Percentiles rank a stretch among this genome's conserved stretches.
Conservation (phyloP, 768 basidiomycete genomes). For the Multifurca ochricompacta region DNA sequence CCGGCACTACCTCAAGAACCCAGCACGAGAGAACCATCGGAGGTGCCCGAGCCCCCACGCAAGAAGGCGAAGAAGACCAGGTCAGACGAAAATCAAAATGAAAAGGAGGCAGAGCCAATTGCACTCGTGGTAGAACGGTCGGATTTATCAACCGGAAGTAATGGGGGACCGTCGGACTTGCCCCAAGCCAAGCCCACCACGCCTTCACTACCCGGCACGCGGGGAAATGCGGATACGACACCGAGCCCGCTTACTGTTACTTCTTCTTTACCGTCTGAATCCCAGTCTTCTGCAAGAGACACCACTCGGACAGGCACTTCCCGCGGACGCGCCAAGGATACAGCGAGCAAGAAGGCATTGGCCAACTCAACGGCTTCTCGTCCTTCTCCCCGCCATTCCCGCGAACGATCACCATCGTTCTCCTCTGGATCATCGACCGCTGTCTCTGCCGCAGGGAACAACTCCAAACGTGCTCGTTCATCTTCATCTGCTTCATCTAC, state of each 20-base stretch:
- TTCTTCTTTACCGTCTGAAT: slow-evolving; percentile 13
- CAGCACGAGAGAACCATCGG: slow-evolving; percentile 7
- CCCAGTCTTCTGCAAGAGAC: slow-evolving; percentile 3
- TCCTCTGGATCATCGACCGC: slow-evolving; percentile 19
- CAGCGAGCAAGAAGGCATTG: background rate
- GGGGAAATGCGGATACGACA: slow-evolving; percentile 4
- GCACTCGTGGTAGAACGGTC: background rate
- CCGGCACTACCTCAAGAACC: slow-evolving; percentile 1
- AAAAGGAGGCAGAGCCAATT: slow-evolving; percentile 3
- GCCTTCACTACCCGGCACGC: background rate
- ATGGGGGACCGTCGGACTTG: slow-evolving; percentile 2
- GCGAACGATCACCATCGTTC: slow-evolving; percentile 11
- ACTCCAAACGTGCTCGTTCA: slow-evolving; percentile 16
- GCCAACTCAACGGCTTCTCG: slow-evolving; percentile 2
- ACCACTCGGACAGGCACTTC: background rate
- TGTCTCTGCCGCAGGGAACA: slow-evolving; percentile 10
- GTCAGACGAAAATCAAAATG: slow-evolving; percentile 2
- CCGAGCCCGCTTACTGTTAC: slow-evolving; percentile 18
- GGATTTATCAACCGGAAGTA: background rate
- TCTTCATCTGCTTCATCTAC: slow-evolving; percentile 18
- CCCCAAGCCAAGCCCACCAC: background rate
- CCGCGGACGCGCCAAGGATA: slow-evolving; percentile 8
- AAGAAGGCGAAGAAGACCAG: slow-evolving; percentile 13
- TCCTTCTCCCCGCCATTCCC: slow-evolving; percentile 6
- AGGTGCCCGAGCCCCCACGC: slow-evolving; percentile 16